Evolutionary conservation across 2,329 filamentous ascomycete genomes (phyloP).

Genomic region (Fusarium nygamai): DNA sequence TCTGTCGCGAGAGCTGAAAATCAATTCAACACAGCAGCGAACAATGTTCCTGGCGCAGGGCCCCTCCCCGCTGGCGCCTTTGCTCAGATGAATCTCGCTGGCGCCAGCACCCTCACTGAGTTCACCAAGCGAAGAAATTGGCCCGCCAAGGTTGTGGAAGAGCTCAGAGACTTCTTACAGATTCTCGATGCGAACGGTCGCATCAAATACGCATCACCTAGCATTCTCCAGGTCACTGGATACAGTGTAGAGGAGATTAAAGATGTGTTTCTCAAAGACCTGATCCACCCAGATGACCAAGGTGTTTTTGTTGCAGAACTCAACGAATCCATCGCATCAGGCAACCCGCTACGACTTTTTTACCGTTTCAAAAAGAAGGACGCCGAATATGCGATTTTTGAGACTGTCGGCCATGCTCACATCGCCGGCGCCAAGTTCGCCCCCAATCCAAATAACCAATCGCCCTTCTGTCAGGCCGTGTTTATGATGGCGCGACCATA

Average conservation of each 20-base stretch:
- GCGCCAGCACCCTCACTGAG: constrained; percentile 62
- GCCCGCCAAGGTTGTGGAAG: constrained; percentile 89
- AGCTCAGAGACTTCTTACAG: constrained; percentile 87
- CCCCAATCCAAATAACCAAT: constrained; percentile 70
- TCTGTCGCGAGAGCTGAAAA: constrained; percentile 48
- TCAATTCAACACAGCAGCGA: constrained; percentile 48
- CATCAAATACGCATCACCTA: constrained; percentile 87
- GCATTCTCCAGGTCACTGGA: constrained; percentile 77
- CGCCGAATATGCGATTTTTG: constrained; percentile 80
- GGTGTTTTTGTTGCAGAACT: constrained; percentile 86
- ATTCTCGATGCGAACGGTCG: constrained; percentile 87
- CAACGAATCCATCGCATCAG: constrained; percentile 86
- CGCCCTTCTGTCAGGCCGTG: constrained; percentile 83
- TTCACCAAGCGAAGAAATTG: constrained; percentile 76
- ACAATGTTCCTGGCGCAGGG: constrained; percentile 54
- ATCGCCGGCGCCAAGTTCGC: constrained; percentile 75
- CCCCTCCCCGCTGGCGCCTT: constrained; percentile 54
- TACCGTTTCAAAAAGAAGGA: constrained; percentile 84
- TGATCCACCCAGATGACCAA: constrained; percentile 87
- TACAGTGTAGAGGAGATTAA: constrained; percentile 76
- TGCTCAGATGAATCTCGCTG: constrained; percentile 46
- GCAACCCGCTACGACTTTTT: constrained; percentile 83
- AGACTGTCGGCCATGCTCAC: constrained; percentile 93
- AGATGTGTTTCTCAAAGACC: constrained; percentile 80
- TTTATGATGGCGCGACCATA: constrained; percentile 95